Base-by-base conservation (phyloP, 129 eudicot species). In the Gnaphalium uliginosum region DNA sequence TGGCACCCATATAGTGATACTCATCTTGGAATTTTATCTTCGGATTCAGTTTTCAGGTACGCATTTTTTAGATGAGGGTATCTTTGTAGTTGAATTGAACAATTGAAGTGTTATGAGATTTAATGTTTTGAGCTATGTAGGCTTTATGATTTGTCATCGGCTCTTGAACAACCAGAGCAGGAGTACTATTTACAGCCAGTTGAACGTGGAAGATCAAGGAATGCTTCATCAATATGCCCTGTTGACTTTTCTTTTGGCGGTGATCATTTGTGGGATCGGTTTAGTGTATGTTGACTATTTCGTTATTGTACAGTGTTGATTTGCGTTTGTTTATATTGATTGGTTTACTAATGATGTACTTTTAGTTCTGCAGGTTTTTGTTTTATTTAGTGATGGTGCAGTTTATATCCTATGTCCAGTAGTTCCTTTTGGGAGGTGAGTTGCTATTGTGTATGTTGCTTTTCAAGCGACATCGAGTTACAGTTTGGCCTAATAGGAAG, bases 31-130 rank as follows among this genome's bases (percentile, higher is more conserved):
- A 78, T 94, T 73, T 87, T 94, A 56, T 90, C 97, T 59, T 90
- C 97, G 67, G 98, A 94, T 89, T 87, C 93, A 18, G 97, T 94
- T 83, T 94, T 94, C 89, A 90, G 98, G 98, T 92, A 9, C 61
- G 61, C 54, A 41, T 29, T 41, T 7, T 66, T 56, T 48, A 51
- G 53, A 73, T n/a, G 13, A 39, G 26, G 24, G 1, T 41, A 77
- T 14, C 59, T 46, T 66, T 33, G 69, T 75, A 48, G 18, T 65
- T 15, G 13, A 75, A 62, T 43, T 62, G 62, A 43, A 11, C 22
- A 29, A 50, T 33, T 14, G 7, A 22, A 66, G 5, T 46, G 63
- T 68, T 33, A 29, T 61, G 2, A 77, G 77, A 10, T 69, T 57
- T 14, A 23, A 57, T 18, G 62, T 66, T 33, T 68, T 56, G 66